Conservation (phyloP, 2,329 filamentous ascomycete species). For the Epichloe aotearoae region DNA sequence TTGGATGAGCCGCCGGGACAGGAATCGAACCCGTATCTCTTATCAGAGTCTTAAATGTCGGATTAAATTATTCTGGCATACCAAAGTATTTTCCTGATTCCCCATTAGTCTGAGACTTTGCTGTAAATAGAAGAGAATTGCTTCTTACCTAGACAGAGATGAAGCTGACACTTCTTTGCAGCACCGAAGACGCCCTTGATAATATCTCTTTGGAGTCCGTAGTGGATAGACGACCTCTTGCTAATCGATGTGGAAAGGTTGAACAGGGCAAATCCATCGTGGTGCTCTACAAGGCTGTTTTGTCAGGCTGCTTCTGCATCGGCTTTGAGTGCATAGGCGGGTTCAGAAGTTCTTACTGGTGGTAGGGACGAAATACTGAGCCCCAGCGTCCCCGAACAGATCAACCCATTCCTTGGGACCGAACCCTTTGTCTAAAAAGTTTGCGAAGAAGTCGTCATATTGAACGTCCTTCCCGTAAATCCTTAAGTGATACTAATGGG, state of each 20-base stretch:
- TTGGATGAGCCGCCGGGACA: conserved; percentile 14
- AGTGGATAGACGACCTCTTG: conserved; percentile 20
- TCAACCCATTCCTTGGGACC: conserved; percentile 41
- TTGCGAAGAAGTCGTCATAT: conserved; percentile 41
- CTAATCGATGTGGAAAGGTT: conserved; percentile 19
- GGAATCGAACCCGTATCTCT: conserved; percentile 19
- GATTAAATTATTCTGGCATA: conserved; percentile 37
- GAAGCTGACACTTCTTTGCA: conserved; percentile 2
- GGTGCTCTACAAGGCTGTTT: conserved; percentile 22
- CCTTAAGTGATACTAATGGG: conserved; percentile 27
- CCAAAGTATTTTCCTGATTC: conserved; percentile 30
- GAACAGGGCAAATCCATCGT: conserved; percentile 32
- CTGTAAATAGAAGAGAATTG: not conserved
- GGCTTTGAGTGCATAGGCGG: too few relatives aligned
- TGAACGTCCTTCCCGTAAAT: conserved; percentile 35
- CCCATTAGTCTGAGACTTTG: conserved; percentile 5
- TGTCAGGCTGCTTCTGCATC: too few relatives aligned
- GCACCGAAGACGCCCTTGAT: conserved; percentile 26
- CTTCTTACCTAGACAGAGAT: not conserved
- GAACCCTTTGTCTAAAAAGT: conserved; percentile 36
- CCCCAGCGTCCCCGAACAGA: conserved; percentile 36
- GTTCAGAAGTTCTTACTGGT: conserved; percentile 9
- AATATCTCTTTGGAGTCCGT: not conserved
- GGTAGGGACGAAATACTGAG: conserved; percentile 33
- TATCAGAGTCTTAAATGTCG: conserved; percentile 20